A percentile compares a stretch with the other conserved stretches of the same genome.
These are phyloP conservation scores for Albophoma yamanashiensis DNA, from an alignment of 2,329 filamentous ascomycete genomes.

Conservation along the genomic window DNA sequence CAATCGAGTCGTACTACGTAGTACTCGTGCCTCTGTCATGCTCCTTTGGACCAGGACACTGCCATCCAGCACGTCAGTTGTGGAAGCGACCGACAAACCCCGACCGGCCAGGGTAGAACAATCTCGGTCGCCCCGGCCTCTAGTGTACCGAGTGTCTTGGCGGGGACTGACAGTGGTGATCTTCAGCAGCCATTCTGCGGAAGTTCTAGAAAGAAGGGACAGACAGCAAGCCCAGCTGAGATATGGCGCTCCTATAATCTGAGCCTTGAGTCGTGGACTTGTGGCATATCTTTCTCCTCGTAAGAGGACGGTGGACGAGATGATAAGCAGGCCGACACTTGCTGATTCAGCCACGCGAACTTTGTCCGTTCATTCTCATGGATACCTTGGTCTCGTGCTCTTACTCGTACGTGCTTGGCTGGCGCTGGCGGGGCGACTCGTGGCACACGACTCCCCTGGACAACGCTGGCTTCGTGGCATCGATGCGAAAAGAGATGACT, in stretches of 20 bases:
- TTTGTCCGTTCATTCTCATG: neutral
- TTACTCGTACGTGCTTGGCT: neutral
- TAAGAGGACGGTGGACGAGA: neutral
- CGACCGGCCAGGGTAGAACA: neutral
- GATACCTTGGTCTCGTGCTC: neutral
- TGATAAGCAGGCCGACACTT: neutral
- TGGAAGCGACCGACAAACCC: neutral
- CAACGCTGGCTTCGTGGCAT: too few relatives aligned
- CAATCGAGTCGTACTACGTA: too few relatives aligned
- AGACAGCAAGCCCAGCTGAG: neutral
- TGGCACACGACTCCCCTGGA: neutral
- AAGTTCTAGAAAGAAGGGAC: neutral
- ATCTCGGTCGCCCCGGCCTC: neutral
- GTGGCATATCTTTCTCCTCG: neutral
- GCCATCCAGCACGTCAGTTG: neutral
- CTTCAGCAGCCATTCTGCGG: neutral
- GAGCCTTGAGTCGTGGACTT: neutral
- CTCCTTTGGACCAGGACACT: too few relatives aligned
- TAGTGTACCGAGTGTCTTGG: neutral
- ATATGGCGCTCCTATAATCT: too few relatives aligned
- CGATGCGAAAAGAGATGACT: neutral
- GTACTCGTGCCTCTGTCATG: too few relatives aligned
- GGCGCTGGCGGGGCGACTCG: neutral
- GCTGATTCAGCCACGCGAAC: neutral
- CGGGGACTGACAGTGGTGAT: neutral